Evolutionary conservation across 2,329 filamentous ascomycete species (phyloP).

Genomic region (Venturia effusa): DNA sequence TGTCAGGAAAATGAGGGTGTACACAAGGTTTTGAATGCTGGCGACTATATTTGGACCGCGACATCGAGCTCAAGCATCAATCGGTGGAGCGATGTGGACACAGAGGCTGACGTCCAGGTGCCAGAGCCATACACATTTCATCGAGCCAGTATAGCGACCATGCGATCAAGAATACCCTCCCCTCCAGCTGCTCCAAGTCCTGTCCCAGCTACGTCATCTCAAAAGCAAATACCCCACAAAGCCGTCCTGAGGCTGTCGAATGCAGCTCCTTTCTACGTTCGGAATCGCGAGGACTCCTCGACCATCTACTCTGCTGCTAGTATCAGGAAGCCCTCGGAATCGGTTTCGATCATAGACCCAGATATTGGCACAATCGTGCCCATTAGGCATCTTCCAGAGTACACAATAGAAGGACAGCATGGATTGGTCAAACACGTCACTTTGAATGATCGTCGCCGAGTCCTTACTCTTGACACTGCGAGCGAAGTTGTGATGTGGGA

Average conservation of each 20-base stretch:
- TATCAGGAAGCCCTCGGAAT: constrained; percentile 49
- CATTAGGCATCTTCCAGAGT: constrained; percentile 34
- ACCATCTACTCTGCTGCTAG: constrained; percentile 35
- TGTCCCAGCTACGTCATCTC: constrained; percentile 10
- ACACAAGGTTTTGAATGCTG: constrained; percentile 50
- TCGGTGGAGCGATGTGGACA: constrained; percentile 80
- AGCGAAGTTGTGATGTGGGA: constrained; percentile 96
- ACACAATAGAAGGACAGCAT: constrained; percentile 78
- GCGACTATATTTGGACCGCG: constrained; percentile 78
- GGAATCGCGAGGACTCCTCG: constrained; percentile 45
- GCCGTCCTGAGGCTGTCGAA: constrained; percentile 77
- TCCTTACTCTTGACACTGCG: constrained; percentile 85
- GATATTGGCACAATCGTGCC: constrained; percentile 36
- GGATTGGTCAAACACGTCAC: constrained; percentile 88
- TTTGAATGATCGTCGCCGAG: constrained; percentile 79
- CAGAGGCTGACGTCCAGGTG: constrained; percentile 54
- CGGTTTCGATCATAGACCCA: constrained; percentile 38
- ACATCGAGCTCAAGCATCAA: constrained; percentile 88
- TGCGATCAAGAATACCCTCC: constrained; percentile 29
- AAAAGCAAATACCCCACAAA: constrained; percentile 56
- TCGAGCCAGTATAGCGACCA: constrained; percentile 41
- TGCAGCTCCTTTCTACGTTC: constrained; percentile 56
- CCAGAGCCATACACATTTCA: constrained; percentile 39
- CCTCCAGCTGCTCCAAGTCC: constrained; percentile 24
- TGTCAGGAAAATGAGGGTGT: constrained; percentile 85